Base-by-base conservation (phyloP, 352 stramenopile species). In the Pythium grandisporangium region DNA sequence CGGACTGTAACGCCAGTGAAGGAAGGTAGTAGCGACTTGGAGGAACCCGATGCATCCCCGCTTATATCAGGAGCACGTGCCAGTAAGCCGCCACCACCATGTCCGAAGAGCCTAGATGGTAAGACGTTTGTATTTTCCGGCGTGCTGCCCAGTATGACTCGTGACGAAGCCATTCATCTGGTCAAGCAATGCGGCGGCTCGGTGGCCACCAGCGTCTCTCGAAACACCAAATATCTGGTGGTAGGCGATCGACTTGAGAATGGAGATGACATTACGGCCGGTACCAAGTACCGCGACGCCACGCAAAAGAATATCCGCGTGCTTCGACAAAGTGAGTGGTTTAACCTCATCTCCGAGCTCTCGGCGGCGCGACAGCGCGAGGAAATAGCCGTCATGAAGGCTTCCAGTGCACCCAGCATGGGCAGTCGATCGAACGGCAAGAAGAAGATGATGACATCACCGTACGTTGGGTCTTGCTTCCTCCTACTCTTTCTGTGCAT, bases 221-320 rank as follows among this genome's bases (percentile, higher is more conserved):
- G 68, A 14, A 75, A 54, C 24, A 86, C 77, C 22, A 90, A 85
- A 53, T 88, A 86, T 41, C 48, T 94, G 32, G 74, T 94, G 8
- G 51, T 85, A 11, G 81, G 81, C 5, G 22, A 62, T 13, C 66
- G 63, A 17, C 55, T 94, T 10, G 76, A 90, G 26, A 65, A 89
- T 8, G 76, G 81, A 22, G 74, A 67, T 6, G 56, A 81, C 17
- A 61, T 92, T 14, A 55, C 58, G 2, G 40, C 58, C 2, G 57
- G 74, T 27, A 40, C 46, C 45, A 98, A 98, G 62, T 97, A 95
- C 66, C 84, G 82, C 42, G 89, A 95, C 35, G 89, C 86, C 10
- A 46, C 82, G 19, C 69, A 63, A 2, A 90, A 92, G 47, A 87
- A 92, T 49, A 70, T 89, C n/a, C 66, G 74, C 26, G 70, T 93